Evolutionary conservation across 345 rosid genomes (phyloP).

Genomic region (Garcia nutans): DNA sequence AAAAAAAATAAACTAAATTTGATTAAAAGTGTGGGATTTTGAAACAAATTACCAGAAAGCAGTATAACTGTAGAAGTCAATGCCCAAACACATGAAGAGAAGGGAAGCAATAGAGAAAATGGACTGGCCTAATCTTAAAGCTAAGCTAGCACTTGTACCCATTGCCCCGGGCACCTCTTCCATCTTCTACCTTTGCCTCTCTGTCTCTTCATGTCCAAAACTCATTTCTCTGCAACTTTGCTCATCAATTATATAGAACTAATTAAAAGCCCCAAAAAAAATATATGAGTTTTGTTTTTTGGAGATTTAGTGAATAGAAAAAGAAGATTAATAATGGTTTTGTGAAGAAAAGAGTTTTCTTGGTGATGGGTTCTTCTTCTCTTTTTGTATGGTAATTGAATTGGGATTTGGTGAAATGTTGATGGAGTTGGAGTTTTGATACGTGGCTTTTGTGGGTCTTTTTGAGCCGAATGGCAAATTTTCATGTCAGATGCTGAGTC

Average conservation of each 20-base stretch:
- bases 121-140: slow-evolving; percentile 56
- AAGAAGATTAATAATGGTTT: neutral
- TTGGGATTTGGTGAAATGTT: too few species aligned
- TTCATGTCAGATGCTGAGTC: neutral
- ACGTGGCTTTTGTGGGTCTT: neutral
- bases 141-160: slow-evolving; percentile 58
- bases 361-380: neutral
- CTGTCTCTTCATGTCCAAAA: slow-evolving; percentile 23
- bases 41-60: slow-evolving; percentile 47
- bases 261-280: neutral
- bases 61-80: slow-evolving; percentile 57
- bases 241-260: neutral
- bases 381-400: too few species aligned
- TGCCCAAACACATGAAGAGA: slow-evolving; percentile 53
- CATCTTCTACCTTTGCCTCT: slow-evolving; percentile 23
- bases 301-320: neutral
- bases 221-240: neutral
- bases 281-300: neutral
- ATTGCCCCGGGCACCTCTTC: slow-evolving; percentile 42
- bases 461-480: slow-evolving; percentile 2
- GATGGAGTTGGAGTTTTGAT: neutral
- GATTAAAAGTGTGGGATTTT: neutral
- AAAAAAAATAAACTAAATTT: neutral
- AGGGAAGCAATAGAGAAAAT: slow-evolving; percentile 56
- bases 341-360: neutral